Base-by-base conservation (phyloP, 352 stramenopile genomes). In the Aphanomyces invadans region DNA sequence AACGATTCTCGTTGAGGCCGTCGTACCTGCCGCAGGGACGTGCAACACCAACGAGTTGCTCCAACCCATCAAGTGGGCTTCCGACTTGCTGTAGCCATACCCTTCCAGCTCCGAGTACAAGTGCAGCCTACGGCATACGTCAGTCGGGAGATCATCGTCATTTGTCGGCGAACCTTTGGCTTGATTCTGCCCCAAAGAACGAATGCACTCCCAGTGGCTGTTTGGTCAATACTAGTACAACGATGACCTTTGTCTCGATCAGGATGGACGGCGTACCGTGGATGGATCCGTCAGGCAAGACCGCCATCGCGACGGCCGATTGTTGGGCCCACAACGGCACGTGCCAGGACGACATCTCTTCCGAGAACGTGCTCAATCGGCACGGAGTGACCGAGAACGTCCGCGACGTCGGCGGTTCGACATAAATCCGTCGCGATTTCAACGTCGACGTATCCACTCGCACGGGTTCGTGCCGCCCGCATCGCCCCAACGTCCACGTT, bases 271-370 rank as follows among this genome's bases (percentile, higher is more conserved):
- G 23, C 55, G 23, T 71, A 90, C 81, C 81, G 29, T 90, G 82
- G 5, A 90, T 55, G 0, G 82, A 87, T 42, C 81, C 74, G 32
- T 88, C 79, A 0, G 76, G 76, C n/a, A 86, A 77, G 1, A 82
- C 71, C 1, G 71, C 69, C 68, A 90, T 77, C 5, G 69, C 71
- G n/a, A 82, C 73, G 11, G 79, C 77, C 42, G 70, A 72, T 69
- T 90, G 82, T 38, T 73, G 73, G 45, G 83, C 81, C 7, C 59
- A 83, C 19, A 90, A 55, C 10, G 82, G 82, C 0, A 88, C 79
- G 12, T 75, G 60, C 57, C 87, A 87, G 19, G 82, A 89, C n/a
- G 79, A 74, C 0, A 90, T 53, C 52, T 88, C 69, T 57, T 90
- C 82, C 0, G 76, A 83, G 55, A 90, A 90, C 9, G 70, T 56